phyloP scores from a whole-genome alignment of 2,329 filamentous ascomycete species.

The Dryadomyces quercivorus region DNA sequence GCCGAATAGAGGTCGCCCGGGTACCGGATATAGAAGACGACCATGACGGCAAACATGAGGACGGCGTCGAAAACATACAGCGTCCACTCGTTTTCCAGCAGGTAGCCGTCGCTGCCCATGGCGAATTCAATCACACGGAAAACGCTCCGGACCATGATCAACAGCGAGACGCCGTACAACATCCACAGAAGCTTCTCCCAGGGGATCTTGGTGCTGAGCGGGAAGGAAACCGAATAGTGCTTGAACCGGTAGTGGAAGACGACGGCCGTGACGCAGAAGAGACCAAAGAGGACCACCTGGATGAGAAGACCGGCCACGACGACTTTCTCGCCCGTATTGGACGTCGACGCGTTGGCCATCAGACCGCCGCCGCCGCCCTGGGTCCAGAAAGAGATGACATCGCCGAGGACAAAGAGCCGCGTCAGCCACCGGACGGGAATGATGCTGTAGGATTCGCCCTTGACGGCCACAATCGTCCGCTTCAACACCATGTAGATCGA shows the following conservation, averaged over 20 bases:
- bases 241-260: constrained; percentile 32
- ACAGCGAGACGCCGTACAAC: constrained; percentile 12
- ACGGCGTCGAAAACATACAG: constrained; percentile 21
- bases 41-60: constrained; percentile 15
- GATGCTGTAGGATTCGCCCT: constrained; percentile 19
- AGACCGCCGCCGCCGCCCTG: constrained; percentile 29
- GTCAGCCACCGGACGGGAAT: constrained; percentile 31
- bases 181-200: constrained; percentile 15
- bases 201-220: not conserved
- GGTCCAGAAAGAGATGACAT: constrained; percentile 38
- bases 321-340: constrained; percentile 32
- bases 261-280: constrained; percentile 37
- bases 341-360: not conserved
- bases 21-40: constrained; percentile 7
- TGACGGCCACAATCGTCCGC: constrained; percentile 27
- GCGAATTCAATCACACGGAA: constrained; percentile 27
- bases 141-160: constrained; percentile 25
- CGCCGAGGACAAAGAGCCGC: constrained; percentile 40
- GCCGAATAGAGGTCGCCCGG: not conserved
- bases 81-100: constrained; percentile 17
- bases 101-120: constrained; percentile 17
- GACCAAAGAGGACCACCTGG: constrained; percentile 43
- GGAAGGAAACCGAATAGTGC: not conserved
- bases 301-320: constrained; percentile 44
- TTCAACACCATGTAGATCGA: constrained; percentile 39